phyloP scores from a whole-genome alignment of 164 flowering plant species.

The Stephania yunnanensis region DNA sequence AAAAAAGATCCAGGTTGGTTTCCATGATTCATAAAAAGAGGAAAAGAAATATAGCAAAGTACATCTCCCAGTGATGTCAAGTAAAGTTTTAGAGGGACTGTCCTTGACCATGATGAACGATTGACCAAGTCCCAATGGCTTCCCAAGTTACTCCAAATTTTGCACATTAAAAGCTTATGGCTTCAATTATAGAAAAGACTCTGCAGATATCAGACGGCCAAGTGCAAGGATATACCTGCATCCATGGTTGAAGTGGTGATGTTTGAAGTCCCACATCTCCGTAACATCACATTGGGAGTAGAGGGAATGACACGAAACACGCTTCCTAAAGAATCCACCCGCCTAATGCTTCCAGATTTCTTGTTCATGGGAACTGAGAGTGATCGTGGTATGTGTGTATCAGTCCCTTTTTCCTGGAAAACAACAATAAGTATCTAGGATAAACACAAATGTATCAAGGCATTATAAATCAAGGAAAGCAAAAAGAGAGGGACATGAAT shows the following conservation, averaged over 20 bases:
- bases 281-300: slow-evolving; percentile 59
- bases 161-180: background rate
- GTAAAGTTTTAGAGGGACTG: too few relatives aligned
- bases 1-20: slow-evolving; percentile 16
- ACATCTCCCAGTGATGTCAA: background rate
- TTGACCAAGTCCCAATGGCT: background rate
- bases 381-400: slow-evolving; percentile 60
- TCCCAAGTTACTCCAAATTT: background rate
- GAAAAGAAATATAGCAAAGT: slow-evolving; percentile 7
- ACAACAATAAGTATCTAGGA: slow-evolving; percentile 5
- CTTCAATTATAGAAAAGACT: background rate
- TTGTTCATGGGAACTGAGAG: slow-evolving; percentile 67
- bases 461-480: background rate
- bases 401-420: slow-evolving; percentile 46
- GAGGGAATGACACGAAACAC: slow-evolving; percentile 74
- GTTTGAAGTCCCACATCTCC: slow-evolving; percentile 21
- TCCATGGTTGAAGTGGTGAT: slow-evolving; percentile 25
- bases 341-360: slow-evolving; percentile 42
- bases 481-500: background rate
- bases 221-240: slow-evolving; percentile 41
- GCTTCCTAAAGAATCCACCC: slow-evolving; percentile 54
- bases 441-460: background rate
- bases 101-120: too few relatives aligned
- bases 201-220: slow-evolving; percentile 2
- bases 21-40: slow-evolving; percentile 11